Percentiles rank a stretch among this genome's conserved stretches.
phyloP scores from a whole-genome alignment of 257 asterid species.

The Ilex asprella region DNA sequence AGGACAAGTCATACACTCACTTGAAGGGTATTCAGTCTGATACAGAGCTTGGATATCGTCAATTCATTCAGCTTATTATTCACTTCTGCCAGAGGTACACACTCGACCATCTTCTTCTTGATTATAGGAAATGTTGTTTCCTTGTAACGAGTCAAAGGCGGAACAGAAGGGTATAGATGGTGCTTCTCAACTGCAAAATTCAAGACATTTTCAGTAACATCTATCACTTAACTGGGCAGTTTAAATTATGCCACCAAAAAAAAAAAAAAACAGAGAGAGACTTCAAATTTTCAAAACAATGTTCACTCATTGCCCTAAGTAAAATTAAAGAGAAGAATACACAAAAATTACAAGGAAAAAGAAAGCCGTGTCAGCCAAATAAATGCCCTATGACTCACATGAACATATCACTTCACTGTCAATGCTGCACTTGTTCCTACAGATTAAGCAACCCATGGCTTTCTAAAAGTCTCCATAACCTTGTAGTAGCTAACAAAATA shows the following conservation, averaged over 20 bases:
- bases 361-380: too few species aligned
- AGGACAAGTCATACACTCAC: constrained; percentile 41
- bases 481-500: too few species aligned
- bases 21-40: constrained; percentile 82
- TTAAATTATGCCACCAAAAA: constrained; percentile 6
- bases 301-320: too few species aligned
- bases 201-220: constrained; percentile 17
- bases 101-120: constrained; percentile 65
- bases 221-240: constrained; percentile 2
- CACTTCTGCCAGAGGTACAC: constrained; percentile 47
- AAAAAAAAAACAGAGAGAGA: constrained; percentile 6
- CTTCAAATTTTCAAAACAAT: background rate
- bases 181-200: constrained; percentile 64
- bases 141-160: constrained; percentile 90
- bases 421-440: too few species aligned
- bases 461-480: too few species aligned
- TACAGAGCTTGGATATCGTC: constrained; percentile 77
- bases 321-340: too few species aligned
- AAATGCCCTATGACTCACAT: too few species aligned
- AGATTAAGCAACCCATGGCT: too few species aligned
- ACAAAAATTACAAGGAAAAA: too few species aligned
- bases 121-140: constrained; percentile 77
- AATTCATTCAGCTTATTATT: constrained; percentile 55
- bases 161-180: constrained; percentile 67
- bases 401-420: too few species aligned